Percentiles rank a stretch among this genome's conserved stretches.
Conservation (phyloP, 2,329 filamentous ascomycete species). For the Pseudohalonectria lignicola region DNA sequence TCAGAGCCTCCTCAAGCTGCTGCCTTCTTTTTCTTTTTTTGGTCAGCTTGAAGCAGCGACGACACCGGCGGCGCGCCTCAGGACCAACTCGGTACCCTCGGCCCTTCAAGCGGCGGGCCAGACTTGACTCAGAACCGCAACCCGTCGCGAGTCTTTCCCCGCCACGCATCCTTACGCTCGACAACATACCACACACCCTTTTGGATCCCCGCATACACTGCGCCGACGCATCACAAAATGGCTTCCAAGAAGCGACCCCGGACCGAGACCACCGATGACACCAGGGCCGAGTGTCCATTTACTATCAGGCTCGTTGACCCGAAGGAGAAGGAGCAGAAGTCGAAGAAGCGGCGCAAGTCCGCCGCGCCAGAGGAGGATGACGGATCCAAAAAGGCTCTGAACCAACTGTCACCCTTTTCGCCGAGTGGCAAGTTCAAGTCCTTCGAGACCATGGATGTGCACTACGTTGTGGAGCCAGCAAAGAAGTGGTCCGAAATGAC, state of each 20-base stretch:
- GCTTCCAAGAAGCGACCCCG: conserved; percentile 43
- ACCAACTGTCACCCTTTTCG: conserved; percentile 43
- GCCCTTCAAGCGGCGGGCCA: too few species aligned
- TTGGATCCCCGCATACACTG: too few species aligned
- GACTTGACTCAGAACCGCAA: too few species aligned
- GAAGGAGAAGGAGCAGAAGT: conserved; percentile 34
- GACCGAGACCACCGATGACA: conserved; percentile 33
- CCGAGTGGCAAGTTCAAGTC: conserved; percentile 44
- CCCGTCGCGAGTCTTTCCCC: too few species aligned
- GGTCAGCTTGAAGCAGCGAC: too few species aligned
- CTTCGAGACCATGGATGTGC: conserved; percentile 40
- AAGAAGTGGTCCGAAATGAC: conserved; percentile 48
- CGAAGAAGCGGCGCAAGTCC: conserved; percentile 31
- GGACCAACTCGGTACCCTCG: too few species aligned
- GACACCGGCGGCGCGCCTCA: too few species aligned
- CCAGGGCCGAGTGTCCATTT: conserved; percentile 46
- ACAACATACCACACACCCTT: too few species aligned
- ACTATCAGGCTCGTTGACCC: conserved; percentile 31
- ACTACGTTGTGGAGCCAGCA: conserved; percentile 41
- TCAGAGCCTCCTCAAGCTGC: too few species aligned
- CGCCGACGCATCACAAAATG: too few species aligned
- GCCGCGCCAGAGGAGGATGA: conserved; percentile 32
- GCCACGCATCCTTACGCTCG: too few species aligned
- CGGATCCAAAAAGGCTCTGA: conserved; percentile 27
- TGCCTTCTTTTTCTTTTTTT: too few species aligned